Percentiles rank a stretch among this genome's conserved stretches.
phyloP scores from a whole-genome alignment of 2,329 filamentous ascomycete species.

The Fusarium nygamai region DNA sequence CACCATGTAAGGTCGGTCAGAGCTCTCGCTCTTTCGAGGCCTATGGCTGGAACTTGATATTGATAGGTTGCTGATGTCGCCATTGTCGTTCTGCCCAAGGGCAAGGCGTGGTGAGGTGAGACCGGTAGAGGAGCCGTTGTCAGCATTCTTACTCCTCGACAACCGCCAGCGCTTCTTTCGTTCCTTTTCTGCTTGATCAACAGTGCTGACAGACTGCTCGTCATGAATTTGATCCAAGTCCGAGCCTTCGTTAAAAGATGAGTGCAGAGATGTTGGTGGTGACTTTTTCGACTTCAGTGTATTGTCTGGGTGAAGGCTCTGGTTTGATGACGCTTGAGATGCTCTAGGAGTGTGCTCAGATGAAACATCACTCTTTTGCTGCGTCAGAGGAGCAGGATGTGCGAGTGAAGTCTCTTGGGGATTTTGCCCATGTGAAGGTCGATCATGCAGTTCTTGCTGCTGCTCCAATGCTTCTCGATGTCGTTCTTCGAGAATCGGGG shows the following conservation, averaged over 20 bases:
- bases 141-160: conserved; percentile 70
- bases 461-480: conserved; percentile 31
- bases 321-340: conserved; percentile 57
- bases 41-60: conserved; percentile 69
- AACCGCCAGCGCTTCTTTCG: conserved; percentile 79
- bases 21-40: conserved; percentile 61
- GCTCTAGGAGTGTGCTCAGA: conserved; percentile 59
- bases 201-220: conserved; percentile 55
- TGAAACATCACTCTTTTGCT: conserved; percentile 47
- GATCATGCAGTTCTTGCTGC: conserved; percentile 24
- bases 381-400: conserved; percentile 18
- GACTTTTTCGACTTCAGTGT: conserved; percentile 74
- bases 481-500: conserved; percentile 35
- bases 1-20: conserved; percentile 54
- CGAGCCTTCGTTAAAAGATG: conserved; percentile 81
- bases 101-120: conserved; percentile 57
- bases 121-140: conserved; percentile 56
- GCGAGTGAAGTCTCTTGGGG: conserved; percentile 32
- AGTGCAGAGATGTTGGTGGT: conserved; percentile 80
- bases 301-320: conserved; percentile 55
- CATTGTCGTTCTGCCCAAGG: conserved; percentile 70
- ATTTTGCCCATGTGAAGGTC: conserved; percentile 10
- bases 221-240: conserved; percentile 77
- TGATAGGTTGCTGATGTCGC: conserved; percentile 74
- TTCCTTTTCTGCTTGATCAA: conserved; percentile 68